Evolutionary conservation across 352 stramenopile species (phyloP).

Genomic region (Phytophthora vignae): DNA sequence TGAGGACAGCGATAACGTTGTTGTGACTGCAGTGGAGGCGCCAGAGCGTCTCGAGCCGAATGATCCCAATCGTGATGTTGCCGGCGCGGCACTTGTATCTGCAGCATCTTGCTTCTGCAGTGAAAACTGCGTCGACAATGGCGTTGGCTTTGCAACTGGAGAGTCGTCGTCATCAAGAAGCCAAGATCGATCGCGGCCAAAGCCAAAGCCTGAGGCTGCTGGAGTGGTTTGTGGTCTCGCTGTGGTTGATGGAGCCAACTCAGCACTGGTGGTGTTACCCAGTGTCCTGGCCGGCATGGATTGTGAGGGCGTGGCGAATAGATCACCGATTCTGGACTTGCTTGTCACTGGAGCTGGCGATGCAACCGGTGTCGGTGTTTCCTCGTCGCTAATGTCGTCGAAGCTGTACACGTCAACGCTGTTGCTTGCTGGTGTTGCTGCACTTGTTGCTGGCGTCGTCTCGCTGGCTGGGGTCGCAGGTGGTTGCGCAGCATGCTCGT

Average conservation of each 20-base stretch:
- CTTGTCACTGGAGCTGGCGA: constrained; percentile 8
- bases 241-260: constrained; percentile 1
- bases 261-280: background rate
- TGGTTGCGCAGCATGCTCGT: constrained; percentile 35
- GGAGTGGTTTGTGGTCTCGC: constrained; percentile 15
- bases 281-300: constrained; percentile 17
- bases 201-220: constrained; percentile 34
- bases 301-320: constrained; percentile 26
- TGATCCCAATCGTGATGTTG: constrained; percentile 13
- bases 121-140: constrained; percentile 6
- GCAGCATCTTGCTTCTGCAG: constrained; percentile 16
- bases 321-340: constrained; percentile 37
- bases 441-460: background rate
- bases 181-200: constrained; percentile 67
- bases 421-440: constrained; percentile 10
- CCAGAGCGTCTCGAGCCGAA: constrained; percentile 26
- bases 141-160: constrained; percentile 12
- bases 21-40: background rate
- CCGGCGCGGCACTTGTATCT: background rate
- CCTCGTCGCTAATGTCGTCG: constrained; percentile 53
- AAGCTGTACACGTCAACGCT: constrained; percentile 62
- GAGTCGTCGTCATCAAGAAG: constrained; percentile 54
- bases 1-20: constrained; percentile 8
- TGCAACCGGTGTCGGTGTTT: constrained; percentile 16
- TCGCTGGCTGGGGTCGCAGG: background rate